Base-by-base conservation (phyloP, 2,329 filamentous ascomycete genomes). In the Venturia carpophila region DNA sequence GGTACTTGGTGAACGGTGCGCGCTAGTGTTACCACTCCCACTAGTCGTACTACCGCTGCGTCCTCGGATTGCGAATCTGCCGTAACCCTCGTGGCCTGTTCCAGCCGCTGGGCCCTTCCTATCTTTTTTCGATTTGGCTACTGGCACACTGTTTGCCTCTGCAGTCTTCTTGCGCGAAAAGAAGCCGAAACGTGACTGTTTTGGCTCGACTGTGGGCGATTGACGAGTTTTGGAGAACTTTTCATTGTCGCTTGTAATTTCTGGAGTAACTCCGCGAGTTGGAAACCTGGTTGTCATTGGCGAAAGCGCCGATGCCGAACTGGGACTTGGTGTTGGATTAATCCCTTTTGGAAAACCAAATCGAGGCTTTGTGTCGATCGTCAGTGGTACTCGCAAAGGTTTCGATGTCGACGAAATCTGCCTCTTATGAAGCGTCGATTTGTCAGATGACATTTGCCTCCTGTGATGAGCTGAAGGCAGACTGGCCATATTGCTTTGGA, bases 81-180 rank as follows among this genome's bases (percentile, higher is more conserved):
- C 88, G 71, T 93, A 92, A 1, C 89, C 89, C 77, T 97, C 93
- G 71, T 97, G 92, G 0, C 93, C 93, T 45, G 93, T 97, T n/a
- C 93, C 93, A 49, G 93, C 93, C 19, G 84, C 85, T 27, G 93
- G 93, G 0, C 93, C 92, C 75, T 91, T 93, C 37, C 89, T 71
- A 1, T 69, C 69, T 47, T 65, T 83, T 68, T 82, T 86, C 10
- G 87, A 85, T 45, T 83, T 85, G n/a, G 86, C 82, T 0, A 73
- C 67, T 13, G 76, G 67, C n/a, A 75, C 73, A 52, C 60, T 43
- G 21, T 85, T 80, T 4, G 83, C 73, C 0, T 84, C 80, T 0
- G 84, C 80, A 74, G 91, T 95, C 17, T 86, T 86, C 65, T 86
- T 87, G 68, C 88, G 84, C 10, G 87, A 81, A 70, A 96, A 96